Percentiles rank a stretch among this genome's conserved stretches.
Conservation (phyloP, 2,329 filamentous ascomycete species). For the Aspergillus awamori region DNA sequence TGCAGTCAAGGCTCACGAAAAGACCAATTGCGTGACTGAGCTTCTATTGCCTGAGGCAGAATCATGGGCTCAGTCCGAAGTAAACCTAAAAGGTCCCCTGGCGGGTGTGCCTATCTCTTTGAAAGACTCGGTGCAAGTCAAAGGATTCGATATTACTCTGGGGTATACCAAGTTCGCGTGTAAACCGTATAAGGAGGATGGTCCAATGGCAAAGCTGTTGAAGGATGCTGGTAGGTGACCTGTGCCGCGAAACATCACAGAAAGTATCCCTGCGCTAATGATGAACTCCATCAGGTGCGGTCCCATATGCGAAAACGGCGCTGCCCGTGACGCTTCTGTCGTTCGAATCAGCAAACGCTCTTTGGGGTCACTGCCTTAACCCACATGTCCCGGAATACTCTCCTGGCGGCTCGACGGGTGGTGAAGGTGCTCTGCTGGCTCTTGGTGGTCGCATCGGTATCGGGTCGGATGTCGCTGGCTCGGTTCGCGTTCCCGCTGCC, state of each 20-base stretch:
- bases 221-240: constrained; percentile 69
- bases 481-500: constrained; percentile 82
- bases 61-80: constrained; percentile 63
- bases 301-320: constrained; percentile 93
- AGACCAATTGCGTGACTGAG: constrained; percentile 89
- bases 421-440: constrained; percentile 80
- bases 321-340: constrained; percentile 82
- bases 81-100: constrained; percentile 78
- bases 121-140: constrained; percentile 77
- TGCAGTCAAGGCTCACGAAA: constrained; percentile 77
- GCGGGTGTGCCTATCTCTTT: constrained; percentile 85
- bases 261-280: not conserved
- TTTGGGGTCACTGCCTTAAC: constrained; percentile 83
- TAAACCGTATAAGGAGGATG: constrained; percentile 69
- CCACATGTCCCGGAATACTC: constrained; percentile 83
- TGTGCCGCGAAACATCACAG: not conserved
- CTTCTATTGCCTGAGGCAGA: constrained; percentile 79
- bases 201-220: constrained; percentile 71
- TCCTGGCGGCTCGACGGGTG: constrained; percentile 85
- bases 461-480: constrained; percentile 88
- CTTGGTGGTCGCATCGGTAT: constrained; percentile 83
- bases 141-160: constrained; percentile 79
- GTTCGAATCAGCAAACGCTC: constrained; percentile 76
- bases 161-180: constrained; percentile 75
- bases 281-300: constrained; percentile 58